Evolutionary conservation across 2,329 filamentous ascomycete species (phyloP).

Genomic region (Alternaria panax): DNA sequence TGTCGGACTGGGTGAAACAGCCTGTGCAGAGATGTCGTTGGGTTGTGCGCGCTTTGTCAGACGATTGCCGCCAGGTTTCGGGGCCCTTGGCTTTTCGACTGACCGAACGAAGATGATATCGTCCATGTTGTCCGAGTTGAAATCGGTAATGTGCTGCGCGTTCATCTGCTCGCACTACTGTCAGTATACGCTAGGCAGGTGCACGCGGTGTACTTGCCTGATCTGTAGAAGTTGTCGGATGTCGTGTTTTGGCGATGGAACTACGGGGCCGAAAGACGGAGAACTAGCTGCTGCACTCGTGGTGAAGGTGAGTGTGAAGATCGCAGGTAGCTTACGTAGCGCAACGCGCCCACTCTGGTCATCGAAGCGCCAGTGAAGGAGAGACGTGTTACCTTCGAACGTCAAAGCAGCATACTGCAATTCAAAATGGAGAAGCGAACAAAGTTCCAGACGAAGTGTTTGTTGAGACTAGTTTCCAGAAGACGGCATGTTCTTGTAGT

Average conservation of each 20-base stretch:
- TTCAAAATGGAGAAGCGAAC: background rate
- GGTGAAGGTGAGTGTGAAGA: slow-evolving; percentile 1
- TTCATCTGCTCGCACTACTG: background rate
- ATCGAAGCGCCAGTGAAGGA: background rate
- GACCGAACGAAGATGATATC: background rate
- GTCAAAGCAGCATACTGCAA: background rate
- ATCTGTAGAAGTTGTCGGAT: background rate
- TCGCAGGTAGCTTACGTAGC: background rate
- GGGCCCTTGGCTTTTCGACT: background rate
- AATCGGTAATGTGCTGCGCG: background rate
- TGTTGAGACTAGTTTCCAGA: background rate
- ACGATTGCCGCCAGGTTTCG: background rate
- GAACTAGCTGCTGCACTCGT: background rate
- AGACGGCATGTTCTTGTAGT: background rate
- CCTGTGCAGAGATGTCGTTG: background rate
- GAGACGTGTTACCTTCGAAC: background rate
- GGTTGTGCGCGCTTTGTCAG: background rate
- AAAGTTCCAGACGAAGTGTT: background rate
- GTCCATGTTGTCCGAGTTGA: background rate
- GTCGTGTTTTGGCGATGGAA: background rate
- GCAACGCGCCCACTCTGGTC: background rate
- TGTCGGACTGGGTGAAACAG: background rate
- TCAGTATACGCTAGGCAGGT: background rate
- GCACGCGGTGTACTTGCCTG: background rate
- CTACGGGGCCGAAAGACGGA: background rate